These are phyloP conservation scores for Cubamyces lactineus DNA, from an alignment of 768 basidiomycete genomes.

Conservation along the genomic window DNA sequence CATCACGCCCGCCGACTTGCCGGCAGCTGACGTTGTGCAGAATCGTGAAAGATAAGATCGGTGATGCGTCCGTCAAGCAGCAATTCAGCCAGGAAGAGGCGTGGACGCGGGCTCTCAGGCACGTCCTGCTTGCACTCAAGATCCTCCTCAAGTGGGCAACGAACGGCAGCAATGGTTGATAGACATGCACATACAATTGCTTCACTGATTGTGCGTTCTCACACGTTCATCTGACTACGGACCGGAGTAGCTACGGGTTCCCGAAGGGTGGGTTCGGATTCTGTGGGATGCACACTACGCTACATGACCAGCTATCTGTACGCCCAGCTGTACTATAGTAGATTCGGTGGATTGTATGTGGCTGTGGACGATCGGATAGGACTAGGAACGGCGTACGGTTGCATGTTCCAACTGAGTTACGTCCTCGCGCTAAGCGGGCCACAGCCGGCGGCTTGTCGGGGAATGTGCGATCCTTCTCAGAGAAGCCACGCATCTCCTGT, in stretches of 20 bases:
- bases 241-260: too few relatives aligned
- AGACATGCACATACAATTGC: background rate
- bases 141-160: constrained; percentile 88
- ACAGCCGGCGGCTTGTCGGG: constrained; percentile 14
- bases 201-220: background rate
- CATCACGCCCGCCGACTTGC: background rate
- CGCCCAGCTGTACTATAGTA: background rate
- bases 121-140: constrained; percentile 88
- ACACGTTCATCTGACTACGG: background rate
- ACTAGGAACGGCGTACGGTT: constrained; percentile 9
- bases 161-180: constrained; percentile 68
- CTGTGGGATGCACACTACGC: too few relatives aligned
- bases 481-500: constrained; percentile 2
- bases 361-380: background rate
- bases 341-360: constrained; percentile 3
- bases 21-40: constrained; percentile 43
- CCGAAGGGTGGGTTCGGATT: too few relatives aligned
- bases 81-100: constrained; percentile 95
- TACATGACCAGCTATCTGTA: background rate
- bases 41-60: constrained; percentile 92
- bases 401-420: constrained; percentile 12
- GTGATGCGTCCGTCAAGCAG: constrained; percentile 90
- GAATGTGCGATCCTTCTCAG: constrained; percentile 1
- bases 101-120: constrained; percentile 93
- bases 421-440: constrained; percentile 7